Base-by-base conservation (phyloP, 352 stramenopile species). In the Phytophthora hybrid region DNA sequence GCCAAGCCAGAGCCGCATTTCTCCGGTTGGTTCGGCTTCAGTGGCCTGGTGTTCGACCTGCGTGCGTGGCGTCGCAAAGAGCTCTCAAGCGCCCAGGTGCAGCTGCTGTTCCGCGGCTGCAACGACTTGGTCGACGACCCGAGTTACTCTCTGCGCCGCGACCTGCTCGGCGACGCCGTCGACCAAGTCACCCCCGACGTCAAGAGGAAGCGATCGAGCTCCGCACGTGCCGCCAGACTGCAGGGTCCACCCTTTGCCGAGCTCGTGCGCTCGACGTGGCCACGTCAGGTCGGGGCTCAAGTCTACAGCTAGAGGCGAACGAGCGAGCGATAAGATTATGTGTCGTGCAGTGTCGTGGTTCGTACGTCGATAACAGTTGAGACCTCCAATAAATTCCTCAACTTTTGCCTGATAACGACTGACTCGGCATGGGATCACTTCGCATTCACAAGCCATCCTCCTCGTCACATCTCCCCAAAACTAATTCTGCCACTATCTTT, bases 1-100 rank as follows among this genome's bases (percentile, higher is more conserved):
- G 81, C 81, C 3, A 90, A 90, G 59, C 85, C 85, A 5, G 73
- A 84, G 46, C 71, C 87, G 0, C 81, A 90, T n/a, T 92, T 91
- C 53, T 77, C 80, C 5, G 84, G 84, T 44, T 93, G 87, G 87
- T 92, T 91, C 57, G 85, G 82, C 46, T 93, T 92, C 44, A 90
- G 84, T 49, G 85, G 87, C 5, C 72, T 93, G 9, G 74, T 93
- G 7, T 74, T 87, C 61, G 87, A 93, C 34, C 66, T 87, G 32
- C 70, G 76, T 3, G 69, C 91, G 51, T 93, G 87, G 87, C 76
- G 80, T 47, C 71, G 71, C 16, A 70, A 76, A 53, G 77, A 81
- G 55, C 68, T 93, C 39, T 71, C 66, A 18, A 82, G 87, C 7
- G 26, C 82, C 18, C 78, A 90, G 11, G 76, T 90, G 1, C 82